Evolutionary conservation across 2,329 filamentous ascomycete genomes (phyloP).

Genomic region (Herpotrichia juniperi): DNA sequence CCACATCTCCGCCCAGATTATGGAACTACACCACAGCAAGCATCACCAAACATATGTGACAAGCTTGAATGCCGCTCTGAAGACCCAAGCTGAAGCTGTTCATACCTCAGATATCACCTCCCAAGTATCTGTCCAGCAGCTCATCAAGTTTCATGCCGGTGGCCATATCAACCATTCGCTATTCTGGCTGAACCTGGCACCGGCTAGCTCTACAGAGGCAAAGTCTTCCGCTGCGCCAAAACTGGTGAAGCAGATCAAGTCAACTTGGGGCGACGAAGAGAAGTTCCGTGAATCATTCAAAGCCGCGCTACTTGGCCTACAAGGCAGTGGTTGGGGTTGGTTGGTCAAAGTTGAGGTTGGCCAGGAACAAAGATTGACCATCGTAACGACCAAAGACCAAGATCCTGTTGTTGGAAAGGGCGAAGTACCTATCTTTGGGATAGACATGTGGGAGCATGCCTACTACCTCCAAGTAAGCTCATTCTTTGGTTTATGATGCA

Average conservation of each 20-base stretch:
- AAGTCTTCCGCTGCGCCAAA: constrained; percentile 61
- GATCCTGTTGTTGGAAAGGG: constrained; percentile 70
- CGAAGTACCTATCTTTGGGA: constrained; percentile 73
- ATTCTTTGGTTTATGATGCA: neutral
- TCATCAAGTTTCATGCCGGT: constrained; percentile 86
- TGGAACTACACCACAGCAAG: constrained; percentile 80
- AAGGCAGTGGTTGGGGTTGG: constrained; percentile 91
- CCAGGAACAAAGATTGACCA: constrained; percentile 60
- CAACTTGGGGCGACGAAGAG: constrained; percentile 72
- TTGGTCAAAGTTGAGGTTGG: constrained; percentile 71
- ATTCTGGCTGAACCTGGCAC: constrained; percentile 86
- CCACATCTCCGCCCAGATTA: constrained; percentile 77
- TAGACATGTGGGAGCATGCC: constrained; percentile 95
- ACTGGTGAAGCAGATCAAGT: constrained; percentile 66
- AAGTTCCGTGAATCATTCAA: constrained; percentile 71
- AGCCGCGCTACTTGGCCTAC: constrained; percentile 70
- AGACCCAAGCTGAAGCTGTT: constrained; percentile 64
- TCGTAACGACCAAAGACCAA: constrained; percentile 86
- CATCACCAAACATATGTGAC: constrained; percentile 81
- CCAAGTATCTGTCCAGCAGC: constrained; percentile 71
- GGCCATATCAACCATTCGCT: constrained; percentile 93
- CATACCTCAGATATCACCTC: constrained; percentile 64
- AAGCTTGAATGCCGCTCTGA: constrained; percentile 72
- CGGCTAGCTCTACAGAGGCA: constrained; percentile 64
- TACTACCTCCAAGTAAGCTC: constrained; percentile 76